These are phyloP conservation scores for Pythium monospermum DNA, from an alignment of 352 stramenopile species.

Conservation along the genomic window DNA sequence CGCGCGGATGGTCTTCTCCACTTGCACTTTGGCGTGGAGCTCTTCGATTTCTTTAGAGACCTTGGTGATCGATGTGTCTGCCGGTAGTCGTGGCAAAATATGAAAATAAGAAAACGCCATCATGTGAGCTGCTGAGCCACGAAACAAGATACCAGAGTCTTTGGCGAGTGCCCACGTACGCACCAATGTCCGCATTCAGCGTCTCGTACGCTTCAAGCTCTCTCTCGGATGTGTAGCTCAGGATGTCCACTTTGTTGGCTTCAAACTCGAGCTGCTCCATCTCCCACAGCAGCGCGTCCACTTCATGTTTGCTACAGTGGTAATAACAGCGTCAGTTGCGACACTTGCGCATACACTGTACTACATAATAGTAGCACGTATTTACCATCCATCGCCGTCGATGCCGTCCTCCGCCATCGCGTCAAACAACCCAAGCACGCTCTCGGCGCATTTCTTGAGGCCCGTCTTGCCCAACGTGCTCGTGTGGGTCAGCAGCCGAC, in stretches of 20 bases:
- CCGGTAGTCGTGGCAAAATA: neutral
- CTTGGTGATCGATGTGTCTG: conserved; percentile 62
- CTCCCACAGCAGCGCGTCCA: conserved; percentile 81
- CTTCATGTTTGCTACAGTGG: conserved; percentile 45
- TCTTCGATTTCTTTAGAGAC: conserved; percentile 69
- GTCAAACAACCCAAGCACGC: conserved; percentile 60
- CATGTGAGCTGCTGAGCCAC: neutral
- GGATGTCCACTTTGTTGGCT: conserved; percentile 73
- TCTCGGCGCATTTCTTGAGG: conserved; percentile 77
- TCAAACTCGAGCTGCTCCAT: conserved; percentile 83
- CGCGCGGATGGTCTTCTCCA: conserved; percentile 65
- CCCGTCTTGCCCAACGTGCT: conserved; percentile 75
- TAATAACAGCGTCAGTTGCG: neutral
- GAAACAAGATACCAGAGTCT: neutral
- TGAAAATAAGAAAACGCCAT: neutral
- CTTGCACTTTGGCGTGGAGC: conserved; percentile 69
- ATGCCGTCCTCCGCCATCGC: conserved; percentile 55
- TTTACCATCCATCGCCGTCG: conserved; percentile 43
- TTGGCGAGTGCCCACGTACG: no score
- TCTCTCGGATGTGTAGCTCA: conserved; percentile 75
- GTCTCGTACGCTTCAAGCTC: conserved; percentile 80
- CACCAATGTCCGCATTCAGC: conserved; percentile 74
- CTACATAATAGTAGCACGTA: neutral
- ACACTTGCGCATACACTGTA: neutral
- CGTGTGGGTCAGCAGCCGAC: conserved; percentile 71